Evolutionary conservation across 768 basidiomycete genomes (phyloP).

Genomic region (Mycena alexandri): DNA sequence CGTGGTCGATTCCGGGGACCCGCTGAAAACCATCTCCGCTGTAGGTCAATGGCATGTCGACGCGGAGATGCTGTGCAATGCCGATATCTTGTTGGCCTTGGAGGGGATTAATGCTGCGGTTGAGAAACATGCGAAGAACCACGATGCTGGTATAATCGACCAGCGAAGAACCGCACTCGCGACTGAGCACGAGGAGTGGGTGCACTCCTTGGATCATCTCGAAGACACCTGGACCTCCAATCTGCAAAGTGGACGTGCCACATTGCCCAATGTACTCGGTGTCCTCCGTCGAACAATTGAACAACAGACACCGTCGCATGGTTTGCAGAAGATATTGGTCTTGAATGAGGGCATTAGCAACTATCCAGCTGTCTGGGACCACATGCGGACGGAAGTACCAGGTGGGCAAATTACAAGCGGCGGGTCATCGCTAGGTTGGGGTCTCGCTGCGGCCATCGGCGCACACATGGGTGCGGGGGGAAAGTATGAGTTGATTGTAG

Average conservation of each 20-base stretch:
- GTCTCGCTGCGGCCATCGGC: constrained; percentile 74
- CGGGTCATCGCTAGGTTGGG: constrained; percentile 78
- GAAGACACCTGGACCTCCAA: constrained; percentile 45
- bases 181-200: constrained; percentile 44
- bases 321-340: constrained; percentile 54
- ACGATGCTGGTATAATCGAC: constrained; percentile 26
- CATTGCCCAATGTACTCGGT: constrained; percentile 63
- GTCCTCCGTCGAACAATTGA: constrained; percentile 58
- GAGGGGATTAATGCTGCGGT: constrained; percentile 59
- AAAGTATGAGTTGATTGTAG: constrained; percentile 65
- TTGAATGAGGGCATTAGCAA: constrained; percentile 77
- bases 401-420: constrained; percentile 70
- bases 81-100: constrained; percentile 66
- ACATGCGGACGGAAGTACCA: constrained; percentile 64
- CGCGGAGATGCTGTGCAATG: constrained; percentile 70
- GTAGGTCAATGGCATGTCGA: constrained; percentile 66
- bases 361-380: constrained; percentile 66
- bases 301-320: constrained; percentile 53
- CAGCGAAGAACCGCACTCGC: constrained; percentile 37
- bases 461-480: constrained; percentile 56
- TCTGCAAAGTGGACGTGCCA: constrained; percentile 41
- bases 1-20: constrained; percentile 72
- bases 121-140: constrained; percentile 40
- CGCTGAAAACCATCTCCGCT: constrained; percentile 58
- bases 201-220: constrained; percentile 42